These are phyloP conservation scores for Phytophthora constricta DNA, from an alignment of 352 stramenopile species.

Conservation along the genomic window DNA sequence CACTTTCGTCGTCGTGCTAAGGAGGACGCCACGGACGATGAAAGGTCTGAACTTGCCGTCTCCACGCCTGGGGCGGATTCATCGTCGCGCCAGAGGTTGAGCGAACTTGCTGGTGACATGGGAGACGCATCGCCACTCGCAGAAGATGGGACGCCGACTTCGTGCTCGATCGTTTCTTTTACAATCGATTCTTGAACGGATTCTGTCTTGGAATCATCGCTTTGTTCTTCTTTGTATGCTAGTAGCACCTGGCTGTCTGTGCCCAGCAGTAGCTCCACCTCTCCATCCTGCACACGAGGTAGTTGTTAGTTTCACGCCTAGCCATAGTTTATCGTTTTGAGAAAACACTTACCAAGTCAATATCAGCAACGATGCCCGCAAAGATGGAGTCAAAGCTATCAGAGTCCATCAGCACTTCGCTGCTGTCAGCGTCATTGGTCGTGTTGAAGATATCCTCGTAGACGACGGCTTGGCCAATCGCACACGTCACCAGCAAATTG, in stretches of 20 bases:
- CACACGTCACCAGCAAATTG: slow-evolving; percentile 68
- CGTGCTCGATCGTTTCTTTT: slow-evolving; percentile 1
- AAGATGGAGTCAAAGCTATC: slow-evolving; percentile 76
- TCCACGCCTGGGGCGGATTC: slow-evolving; percentile 18
- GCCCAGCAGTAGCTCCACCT: slow-evolving; percentile 63
- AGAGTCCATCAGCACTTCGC: slow-evolving; percentile 48
- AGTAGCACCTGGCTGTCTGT: slow-evolving; percentile 66
- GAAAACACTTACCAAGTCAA: slow-evolving; percentile 57
- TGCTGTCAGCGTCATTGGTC: slow-evolving; percentile 10
- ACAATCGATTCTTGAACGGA: background rate
- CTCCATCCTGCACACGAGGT: slow-evolving; percentile 50
- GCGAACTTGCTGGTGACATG: slow-evolving; percentile 22
- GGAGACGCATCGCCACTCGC: slow-evolving; percentile 12
- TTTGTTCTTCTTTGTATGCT: slow-evolving; percentile 51
- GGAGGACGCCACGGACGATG: background rate
- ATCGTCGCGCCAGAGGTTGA: slow-evolving; percentile 37
- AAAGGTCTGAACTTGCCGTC: slow-evolving; percentile 1
- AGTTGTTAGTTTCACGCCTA: background rate
- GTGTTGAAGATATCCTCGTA: slow-evolving; percentile 56
- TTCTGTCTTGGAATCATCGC: background rate
- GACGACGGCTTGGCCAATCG: slow-evolving; percentile 65
- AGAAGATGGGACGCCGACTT: background rate
- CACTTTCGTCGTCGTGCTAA: slow-evolving; percentile 37
- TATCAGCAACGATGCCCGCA: slow-evolving; percentile 51
- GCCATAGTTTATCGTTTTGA: background rate